Conservation (phyloP, 2,329 filamentous ascomycete genomes). For the Phialophora expanda region DNA sequence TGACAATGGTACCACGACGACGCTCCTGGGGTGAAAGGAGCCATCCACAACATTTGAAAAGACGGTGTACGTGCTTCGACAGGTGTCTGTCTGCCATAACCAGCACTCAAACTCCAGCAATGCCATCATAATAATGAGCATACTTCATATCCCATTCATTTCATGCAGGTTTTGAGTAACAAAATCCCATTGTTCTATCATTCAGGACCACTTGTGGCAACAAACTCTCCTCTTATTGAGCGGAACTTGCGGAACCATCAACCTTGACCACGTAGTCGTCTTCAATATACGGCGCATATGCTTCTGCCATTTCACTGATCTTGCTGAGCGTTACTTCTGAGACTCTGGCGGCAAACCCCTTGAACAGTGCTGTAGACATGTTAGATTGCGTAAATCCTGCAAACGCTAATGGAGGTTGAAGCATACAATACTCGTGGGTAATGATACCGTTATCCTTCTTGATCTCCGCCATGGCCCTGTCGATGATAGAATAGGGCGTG, state of each 20-base stretch:
- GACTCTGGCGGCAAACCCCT: conserved; percentile 77
- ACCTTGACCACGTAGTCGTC: conserved; percentile 72
- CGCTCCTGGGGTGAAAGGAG: neutral
- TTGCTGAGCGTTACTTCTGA: conserved; percentile 71
- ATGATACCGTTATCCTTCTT: conserved; percentile 73
- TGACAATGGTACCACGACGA: neutral
- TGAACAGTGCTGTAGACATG: conserved; percentile 50
- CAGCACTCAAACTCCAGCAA: neutral
- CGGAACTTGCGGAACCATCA: conserved; percentile 35
- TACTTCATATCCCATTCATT: neutral
- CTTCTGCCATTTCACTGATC: conserved; percentile 66
- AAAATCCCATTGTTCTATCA: neutral
- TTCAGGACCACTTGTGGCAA: neutral
- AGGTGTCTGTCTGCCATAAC: neutral
- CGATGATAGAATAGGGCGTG: conserved; percentile 70
- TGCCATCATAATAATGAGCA: neutral
- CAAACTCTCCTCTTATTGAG: conserved; percentile 8
- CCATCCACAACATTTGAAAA: neutral
- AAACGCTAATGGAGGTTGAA: neutral
- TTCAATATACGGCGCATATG: conserved; percentile 72
- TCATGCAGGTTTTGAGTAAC: neutral
- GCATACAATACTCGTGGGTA: conserved; percentile 80
- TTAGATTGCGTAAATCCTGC: neutral
- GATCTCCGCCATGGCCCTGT: conserved; percentile 74
- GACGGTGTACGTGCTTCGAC: neutral